Conservation (phyloP, 768 basidiomycete genomes). For the Tubosaeta sp. region DNA sequence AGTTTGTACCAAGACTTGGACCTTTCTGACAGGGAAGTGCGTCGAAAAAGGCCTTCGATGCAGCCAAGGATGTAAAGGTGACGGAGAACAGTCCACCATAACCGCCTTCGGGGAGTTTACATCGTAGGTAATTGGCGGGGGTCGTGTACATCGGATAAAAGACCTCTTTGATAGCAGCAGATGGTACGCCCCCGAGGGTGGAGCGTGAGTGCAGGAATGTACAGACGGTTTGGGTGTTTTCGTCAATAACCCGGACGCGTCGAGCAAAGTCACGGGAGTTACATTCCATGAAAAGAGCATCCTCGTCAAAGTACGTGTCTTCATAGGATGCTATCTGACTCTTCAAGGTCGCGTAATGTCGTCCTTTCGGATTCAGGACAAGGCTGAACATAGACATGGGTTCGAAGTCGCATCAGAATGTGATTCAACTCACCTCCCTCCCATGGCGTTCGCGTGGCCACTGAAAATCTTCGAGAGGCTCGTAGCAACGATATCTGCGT, state of each 20-base stretch:
- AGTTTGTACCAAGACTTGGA: slow-evolving; percentile 90
- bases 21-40: slow-evolving; percentile 81
- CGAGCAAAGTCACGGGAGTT: slow-evolving; percentile 90
- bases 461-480: slow-evolving; percentile 95
- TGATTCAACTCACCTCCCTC: slow-evolving; percentile 69
- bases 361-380: slow-evolving; percentile 76
- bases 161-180: slow-evolving; percentile 68
- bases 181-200: slow-evolving; percentile 31
- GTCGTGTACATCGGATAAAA: slow-evolving; percentile 88
- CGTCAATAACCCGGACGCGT: slow-evolving; percentile 73
- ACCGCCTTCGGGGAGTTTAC: slow-evolving; percentile 54
- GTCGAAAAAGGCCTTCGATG: slow-evolving; percentile 82
- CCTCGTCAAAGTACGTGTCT: slow-evolving; percentile 85
- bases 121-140: slow-evolving; percentile 63
- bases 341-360: slow-evolving; percentile 66
- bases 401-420: background rate
- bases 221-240: slow-evolving; percentile 79
- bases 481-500: slow-evolving; percentile 85
- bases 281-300: slow-evolving; percentile 95
- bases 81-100: slow-evolving; percentile 88
- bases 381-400: slow-evolving; percentile 46
- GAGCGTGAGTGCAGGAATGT: slow-evolving; percentile 68
- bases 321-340: slow-evolving; percentile 61
- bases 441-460: slow-evolving; percentile 94
- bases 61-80: slow-evolving; percentile 66